Base-by-base conservation (phyloP, 208 protist species). In the Crithidia acanthocephali region DNA sequence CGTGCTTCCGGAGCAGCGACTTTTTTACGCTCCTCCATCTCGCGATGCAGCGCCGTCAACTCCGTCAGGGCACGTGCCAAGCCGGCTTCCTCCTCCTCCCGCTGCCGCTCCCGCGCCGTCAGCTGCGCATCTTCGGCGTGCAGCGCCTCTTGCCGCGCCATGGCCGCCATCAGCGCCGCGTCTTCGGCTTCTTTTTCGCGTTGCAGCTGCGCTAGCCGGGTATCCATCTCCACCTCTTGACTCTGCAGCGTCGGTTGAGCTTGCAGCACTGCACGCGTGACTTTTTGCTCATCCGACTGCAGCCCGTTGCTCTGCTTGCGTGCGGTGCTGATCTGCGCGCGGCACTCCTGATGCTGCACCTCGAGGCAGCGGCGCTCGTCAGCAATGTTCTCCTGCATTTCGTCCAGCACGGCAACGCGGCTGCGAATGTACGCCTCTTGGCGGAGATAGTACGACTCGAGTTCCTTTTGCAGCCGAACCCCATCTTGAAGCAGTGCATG, bases 331-430 rank as follows among this genome's bases (percentile, higher is more conserved):
- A 96, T 96, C 76, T 91, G 86, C 28, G 73, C 75, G 15, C 92
- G 78, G 66, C 92, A 96, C 68, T 96, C 85, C 60, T 96, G 85
- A 48, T 96, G 92, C 48, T 94, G 89, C 15, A 88, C 57, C 68
- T 96, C 87, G 1, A 96, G 75, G 58, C 83, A 88, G n/a, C 83
- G 80, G 18, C 92, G 81, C 81, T 96, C 92, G 33, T 96, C 87
- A 0, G 89, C 82, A 37, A 96, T 92, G 45, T 76, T 84, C 42
- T 84, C 80, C 50, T 94, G 89, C 57, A 94, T 79, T 42, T 91
- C 82, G 50, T 96, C 92, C 8, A 96, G 79, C 42, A 94, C 65
- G 8, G 79, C 73, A 0, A 96, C 92, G 10, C 92, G 87, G 35
- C 88, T 85, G 47, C 92, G 88, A 45, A 96, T 96, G 53, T 88